These are phyloP conservation scores for Podospora didyma DNA, from an alignment of 495 filamentous ascomycete genomes.

Conservation along the genomic window DNA sequence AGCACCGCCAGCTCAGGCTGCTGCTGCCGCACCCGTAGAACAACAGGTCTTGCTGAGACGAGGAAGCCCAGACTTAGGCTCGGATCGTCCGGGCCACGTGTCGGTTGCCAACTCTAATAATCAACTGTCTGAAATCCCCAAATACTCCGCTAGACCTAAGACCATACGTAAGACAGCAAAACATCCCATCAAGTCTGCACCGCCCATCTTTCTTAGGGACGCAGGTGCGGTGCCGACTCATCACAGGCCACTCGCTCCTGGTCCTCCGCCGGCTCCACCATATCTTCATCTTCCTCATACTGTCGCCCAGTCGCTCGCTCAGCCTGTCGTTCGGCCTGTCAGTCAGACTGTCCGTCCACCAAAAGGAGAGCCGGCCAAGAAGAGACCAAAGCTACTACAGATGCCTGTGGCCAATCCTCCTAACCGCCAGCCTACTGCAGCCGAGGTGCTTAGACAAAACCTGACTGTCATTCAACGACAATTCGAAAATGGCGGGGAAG, in stretches of 20 bases:
- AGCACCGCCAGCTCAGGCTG: background rate
- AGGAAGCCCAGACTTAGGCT: background rate
- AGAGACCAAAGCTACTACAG: slow-evolving; percentile 13
- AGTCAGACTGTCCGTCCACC: background rate
- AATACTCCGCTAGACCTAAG: background rate
- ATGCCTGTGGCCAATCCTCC: background rate
- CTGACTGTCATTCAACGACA: background rate
- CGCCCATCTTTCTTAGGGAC: background rate
- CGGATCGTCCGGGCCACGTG: background rate
- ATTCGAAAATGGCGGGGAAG: background rate
- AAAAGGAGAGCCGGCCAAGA: slow-evolving; percentile 14
- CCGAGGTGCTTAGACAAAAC: background rate
- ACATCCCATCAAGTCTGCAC: background rate
- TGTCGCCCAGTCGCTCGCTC: too few relatives aligned
- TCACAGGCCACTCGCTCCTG: background rate
- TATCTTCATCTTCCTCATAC: too few relatives aligned
- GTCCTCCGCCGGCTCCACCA: too few relatives aligned
- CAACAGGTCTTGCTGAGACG: too few relatives aligned
- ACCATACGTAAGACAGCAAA: background rate
- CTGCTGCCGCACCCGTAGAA: background rate
- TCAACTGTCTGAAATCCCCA: background rate
- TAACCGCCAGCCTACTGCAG: slow-evolving; percentile 2
- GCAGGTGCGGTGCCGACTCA: background rate
- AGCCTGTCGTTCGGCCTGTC: too few relatives aligned
- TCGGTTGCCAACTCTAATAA: background rate